Evolutionary conservation across 2,329 filamentous ascomycete genomes (phyloP), one percentile per base, ranked within the genome.

Genomic region (Ophiostoma tasmaniense): DNA sequence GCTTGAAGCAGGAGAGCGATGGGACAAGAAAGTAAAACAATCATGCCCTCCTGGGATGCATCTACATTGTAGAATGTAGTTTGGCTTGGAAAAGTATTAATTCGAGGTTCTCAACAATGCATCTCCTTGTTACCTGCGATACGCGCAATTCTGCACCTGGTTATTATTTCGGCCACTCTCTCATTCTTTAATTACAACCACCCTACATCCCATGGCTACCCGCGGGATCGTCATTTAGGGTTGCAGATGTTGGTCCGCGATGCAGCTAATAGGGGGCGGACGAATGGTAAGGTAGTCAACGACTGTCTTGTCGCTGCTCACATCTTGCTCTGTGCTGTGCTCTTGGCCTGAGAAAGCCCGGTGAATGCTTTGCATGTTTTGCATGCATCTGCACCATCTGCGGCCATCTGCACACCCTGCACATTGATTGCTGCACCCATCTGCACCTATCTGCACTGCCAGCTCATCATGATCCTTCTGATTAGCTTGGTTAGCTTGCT

Each of bases 201-300:
- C 17, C 33, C 33, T 45, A 45, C 5, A n/a, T 3, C 42, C 42
- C 42, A 55, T 55, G 50, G 10, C n/a, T 22, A 55, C 50, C 50
- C 50, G 55, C 25, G 25, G 55, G 55, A 61, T 61, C 61, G 61
- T 30, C 61, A 64, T 64, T 30, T 30, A 64, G 61, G n/a, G 35
- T 35, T n/a, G 30, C 61, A 64, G n/a, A 30, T 64, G 33, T 25
- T 64, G 30, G 61, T 10, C 59, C 25, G 17, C 17, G 61, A 64
- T 64, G 61, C 61, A 64, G 61, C 35, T 35, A 64, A 64, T 64
- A 64, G 61, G 61, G 61, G 61, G 28, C 3, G 50, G 8, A 13
- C 20, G 22, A 25, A 55, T 22, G 22, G 17, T 25, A 22, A 28
- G n/a, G 8, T 13, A 55, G 14, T 39, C 13, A 13, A 39, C 37